These are phyloP conservation scores for Trypanosoma theileri DNA, from an alignment of 208 protist species.

Conservation along the genomic window DNA sequence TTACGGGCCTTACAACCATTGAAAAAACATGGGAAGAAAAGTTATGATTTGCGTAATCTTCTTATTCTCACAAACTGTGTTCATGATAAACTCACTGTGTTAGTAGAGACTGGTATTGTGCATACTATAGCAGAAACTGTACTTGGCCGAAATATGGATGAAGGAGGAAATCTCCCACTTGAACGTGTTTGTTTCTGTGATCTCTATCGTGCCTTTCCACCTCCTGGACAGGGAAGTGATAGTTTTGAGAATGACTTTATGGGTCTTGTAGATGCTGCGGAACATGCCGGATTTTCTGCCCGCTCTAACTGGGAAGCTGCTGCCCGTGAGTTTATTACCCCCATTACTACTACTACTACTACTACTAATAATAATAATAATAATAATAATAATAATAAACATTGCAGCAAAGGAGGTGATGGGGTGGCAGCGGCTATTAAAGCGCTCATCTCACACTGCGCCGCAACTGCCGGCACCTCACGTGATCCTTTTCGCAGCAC, in stretches of 20 bases:
- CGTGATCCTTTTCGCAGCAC: slow-evolving; percentile 78
- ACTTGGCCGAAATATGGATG: slow-evolving; percentile 32
- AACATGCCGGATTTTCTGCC: slow-evolving; percentile 50
- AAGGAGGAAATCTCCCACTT: slow-evolving; percentile 30
- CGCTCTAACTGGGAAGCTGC: slow-evolving; percentile 69
- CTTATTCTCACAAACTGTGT: slow-evolving; percentile 72
- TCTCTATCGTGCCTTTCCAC: slow-evolving; percentile 64
- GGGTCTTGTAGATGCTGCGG: slow-evolving; percentile 49
- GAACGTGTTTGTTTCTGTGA: slow-evolving; percentile 90
- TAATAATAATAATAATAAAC: too few relatives aligned
- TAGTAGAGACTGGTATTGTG: slow-evolving; percentile 81
- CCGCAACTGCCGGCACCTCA: slow-evolving; percentile 57
- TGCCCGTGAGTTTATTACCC: slow-evolving; percentile 53
- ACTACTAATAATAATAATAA: too few relatives aligned
- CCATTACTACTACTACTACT: too few relatives aligned
- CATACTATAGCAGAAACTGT: slow-evolving; percentile 61
- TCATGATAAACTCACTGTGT: slow-evolving; percentile 63
- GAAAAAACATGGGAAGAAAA: slow-evolving; percentile 28
- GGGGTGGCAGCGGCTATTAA: slow-evolving; percentile 65
- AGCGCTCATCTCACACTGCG: slow-evolving; percentile 75
- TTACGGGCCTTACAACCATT: slow-evolving; percentile 47
- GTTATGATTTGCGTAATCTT: slow-evolving; percentile 70
- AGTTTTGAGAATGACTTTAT: slow-evolving; percentile 86
- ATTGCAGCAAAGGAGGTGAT: too few relatives aligned
- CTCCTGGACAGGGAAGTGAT: slow-evolving; percentile 59